Base-by-base conservation (phyloP, 306 rosid species). In the Trifolium subterraneum region DNA sequence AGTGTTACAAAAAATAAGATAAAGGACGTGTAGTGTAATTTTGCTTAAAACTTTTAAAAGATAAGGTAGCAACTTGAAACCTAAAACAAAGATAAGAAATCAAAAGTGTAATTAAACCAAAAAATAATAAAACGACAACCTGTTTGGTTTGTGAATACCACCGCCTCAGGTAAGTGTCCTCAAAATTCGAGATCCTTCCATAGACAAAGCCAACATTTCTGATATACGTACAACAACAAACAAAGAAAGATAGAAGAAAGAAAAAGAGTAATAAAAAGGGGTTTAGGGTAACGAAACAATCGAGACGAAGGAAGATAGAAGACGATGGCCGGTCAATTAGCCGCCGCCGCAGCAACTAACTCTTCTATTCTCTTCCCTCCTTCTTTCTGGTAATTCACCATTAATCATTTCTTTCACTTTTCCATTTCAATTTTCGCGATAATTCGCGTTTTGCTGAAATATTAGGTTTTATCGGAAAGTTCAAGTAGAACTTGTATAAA, bases 291-390 rank as follows among this genome's bases (percentile, higher is more conserved):
- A 16, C 72, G 72, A 58, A 68, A 9, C 41, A 23, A 2, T 13
- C 25, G 27, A 31, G 5, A 56, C 6, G 33, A 22, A 10, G n/a
- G 63, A 11, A 56, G 25, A 50, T 29, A 69, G 61, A 25, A 29
- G 31, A 69, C 25, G 33, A 64, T 69, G 73, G 62, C 73, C 16
- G 31, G 29, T 38, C 63, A 71, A 71, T 70, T 70, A 22, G 16
- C 61, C 23, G 61, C 61, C 4, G 45, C 29, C 1, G 60, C 63
- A 56, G 7, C 63, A 5, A 56, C 61, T 29, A 11, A 16, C 61
- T 11, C 61, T 18, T 31, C 31, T 16, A 25, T 50, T 50, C 62
- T 31, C 47, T 29, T 7, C 16, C 33, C 36, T 20, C 64, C 64
- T 54, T 48, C 61, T 16, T 29, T 16, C n/a, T 4, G 27, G 73